phyloP scores from a whole-genome alignment of 2,329 filamentous ascomycete species.

The Neospermospora avenae region DNA sequence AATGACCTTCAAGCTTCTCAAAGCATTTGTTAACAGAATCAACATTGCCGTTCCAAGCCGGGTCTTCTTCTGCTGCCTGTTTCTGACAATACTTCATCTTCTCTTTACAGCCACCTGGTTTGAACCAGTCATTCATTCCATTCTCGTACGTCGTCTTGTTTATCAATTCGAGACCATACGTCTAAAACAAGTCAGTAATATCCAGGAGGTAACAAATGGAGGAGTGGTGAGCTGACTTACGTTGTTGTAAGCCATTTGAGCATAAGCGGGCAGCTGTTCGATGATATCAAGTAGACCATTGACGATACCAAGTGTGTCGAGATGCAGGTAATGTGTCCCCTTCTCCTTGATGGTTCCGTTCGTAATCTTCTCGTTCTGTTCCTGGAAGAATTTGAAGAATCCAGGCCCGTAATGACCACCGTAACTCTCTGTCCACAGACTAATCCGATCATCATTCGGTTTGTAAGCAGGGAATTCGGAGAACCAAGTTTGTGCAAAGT shows the following conservation, averaged over 20 bases:
- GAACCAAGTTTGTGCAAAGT: slow-evolving; percentile 54
- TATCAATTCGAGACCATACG: slow-evolving; percentile 8
- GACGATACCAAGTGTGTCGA: slow-evolving; percentile 62
- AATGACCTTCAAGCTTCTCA: slow-evolving; percentile 24
- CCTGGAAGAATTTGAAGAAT: slow-evolving; percentile 52
- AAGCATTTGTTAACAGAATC: background rate
- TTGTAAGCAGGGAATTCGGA: slow-evolving; percentile 52
- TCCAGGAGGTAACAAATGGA: slow-evolving; percentile 39
- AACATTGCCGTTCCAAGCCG: slow-evolving; percentile 36
- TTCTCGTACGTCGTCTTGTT: slow-evolving; percentile 35
- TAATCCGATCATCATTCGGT: slow-evolving; percentile 48
- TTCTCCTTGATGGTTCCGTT: slow-evolving; percentile 46
- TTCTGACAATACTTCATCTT: slow-evolving; percentile 47
- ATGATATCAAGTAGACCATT: slow-evolving; percentile 63
- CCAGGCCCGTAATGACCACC: slow-evolving; percentile 64
- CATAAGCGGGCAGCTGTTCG: slow-evolving; percentile 39
- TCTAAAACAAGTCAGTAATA: background rate
- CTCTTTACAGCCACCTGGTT: slow-evolving; percentile 48
- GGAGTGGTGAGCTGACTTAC: slow-evolving; percentile 24
- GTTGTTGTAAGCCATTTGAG: slow-evolving; percentile 28
- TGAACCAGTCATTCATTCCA: slow-evolving; percentile 41
- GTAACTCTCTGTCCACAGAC: slow-evolving; percentile 64
- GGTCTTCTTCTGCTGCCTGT: slow-evolving; percentile 45
- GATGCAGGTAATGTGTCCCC: slow-evolving; percentile 51
- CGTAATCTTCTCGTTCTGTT: slow-evolving; percentile 55